Evolutionary conservation across 2,329 filamentous ascomycete genomes (phyloP).

Genomic region (Xylariaceae sp.): DNA sequence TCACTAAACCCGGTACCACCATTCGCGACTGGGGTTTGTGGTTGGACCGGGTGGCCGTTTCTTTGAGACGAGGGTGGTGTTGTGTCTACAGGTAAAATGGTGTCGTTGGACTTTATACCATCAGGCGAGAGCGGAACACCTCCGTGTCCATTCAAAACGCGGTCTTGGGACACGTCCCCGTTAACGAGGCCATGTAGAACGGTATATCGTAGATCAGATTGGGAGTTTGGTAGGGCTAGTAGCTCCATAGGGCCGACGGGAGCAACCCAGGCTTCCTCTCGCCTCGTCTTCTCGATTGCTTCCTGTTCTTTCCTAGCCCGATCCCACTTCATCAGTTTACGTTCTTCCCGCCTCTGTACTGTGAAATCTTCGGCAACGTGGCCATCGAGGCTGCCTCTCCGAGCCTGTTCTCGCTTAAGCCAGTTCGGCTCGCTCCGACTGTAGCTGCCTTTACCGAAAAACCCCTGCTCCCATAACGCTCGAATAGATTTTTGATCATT

Average conservation of each 20-base stretch:
- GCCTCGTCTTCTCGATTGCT: constrained; percentile 71
- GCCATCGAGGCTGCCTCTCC: constrained; percentile 63
- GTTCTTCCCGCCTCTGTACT: constrained; percentile 73
- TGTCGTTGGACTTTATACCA: constrained; percentile 3
- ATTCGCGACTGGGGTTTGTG: constrained; percentile 12
- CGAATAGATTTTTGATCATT: constrained; percentile 75
- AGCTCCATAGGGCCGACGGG: constrained; percentile 53
- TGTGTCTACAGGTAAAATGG: not conserved
- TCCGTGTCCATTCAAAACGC: constrained; percentile 1
- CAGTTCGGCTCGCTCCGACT: constrained; percentile 95
- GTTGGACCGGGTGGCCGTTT: constrained; percentile 14
- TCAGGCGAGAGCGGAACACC: too few relatives aligned
- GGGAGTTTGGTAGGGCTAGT: constrained; percentile 60
- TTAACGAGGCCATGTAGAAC: constrained; percentile 22
- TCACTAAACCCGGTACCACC: not conserved
- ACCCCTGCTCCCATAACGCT: constrained; percentile 93
- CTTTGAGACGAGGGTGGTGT: not conserved
- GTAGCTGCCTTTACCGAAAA: constrained; percentile 92
- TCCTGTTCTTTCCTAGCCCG: constrained; percentile 86
- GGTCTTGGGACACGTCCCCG: not conserved
- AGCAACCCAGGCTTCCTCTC: constrained; percentile 48
- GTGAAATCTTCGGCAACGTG: constrained; percentile 85
- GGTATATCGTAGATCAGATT: constrained; percentile 37
- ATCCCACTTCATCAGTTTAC: constrained; percentile 85
- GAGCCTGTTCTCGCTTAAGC: constrained; percentile 79